These are phyloP conservation scores for Catharanthus roseus DNA, from an alignment of 257 asterid genomes.

Conservation along the genomic window DNA sequence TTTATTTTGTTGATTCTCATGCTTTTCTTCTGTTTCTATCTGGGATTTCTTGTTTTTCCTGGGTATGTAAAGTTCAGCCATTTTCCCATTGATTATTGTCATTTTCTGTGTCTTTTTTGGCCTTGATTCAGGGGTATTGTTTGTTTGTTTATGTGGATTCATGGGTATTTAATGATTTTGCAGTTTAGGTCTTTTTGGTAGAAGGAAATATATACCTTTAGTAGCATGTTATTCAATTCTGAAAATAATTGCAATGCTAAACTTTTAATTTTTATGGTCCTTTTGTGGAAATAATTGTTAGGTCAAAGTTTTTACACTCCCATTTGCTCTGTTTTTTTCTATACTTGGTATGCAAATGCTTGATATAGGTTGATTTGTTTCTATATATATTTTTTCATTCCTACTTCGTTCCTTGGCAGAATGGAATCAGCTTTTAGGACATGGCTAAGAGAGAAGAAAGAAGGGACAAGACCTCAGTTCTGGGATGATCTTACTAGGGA, in stretches of 20 bases:
- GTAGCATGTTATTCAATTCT: background rate
- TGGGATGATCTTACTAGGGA: slow-evolving; percentile 63
- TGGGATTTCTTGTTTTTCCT: slow-evolving; percentile 21
- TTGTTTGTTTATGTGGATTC: background rate
- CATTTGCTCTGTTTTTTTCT: background rate
- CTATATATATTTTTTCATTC: too few species aligned
- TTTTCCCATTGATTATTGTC: background rate
- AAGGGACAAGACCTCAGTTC: slow-evolving; percentile 42
- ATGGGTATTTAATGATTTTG: background rate
- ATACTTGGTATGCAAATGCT: background rate
- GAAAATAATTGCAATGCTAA: background rate
- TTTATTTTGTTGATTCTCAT: background rate
- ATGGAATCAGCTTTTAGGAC: slow-evolving; percentile 85
- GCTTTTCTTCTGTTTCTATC: slow-evolving; percentile 17
- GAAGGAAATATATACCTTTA: background rate
- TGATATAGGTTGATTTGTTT: too few species aligned
- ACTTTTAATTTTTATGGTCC: background rate
- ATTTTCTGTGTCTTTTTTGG: slow-evolving; percentile 1
- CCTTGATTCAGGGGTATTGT: background rate
- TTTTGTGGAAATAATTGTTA: background rate
- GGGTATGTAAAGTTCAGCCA: slow-evolving; percentile 8
- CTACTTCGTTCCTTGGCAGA: slow-evolving; percentile 33
- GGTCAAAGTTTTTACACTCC: background rate
- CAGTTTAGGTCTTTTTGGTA: background rate
- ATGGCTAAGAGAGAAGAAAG: slow-evolving; percentile 68